Evolutionary conservation across 176 grass and related monocot species (phyloP), one percentile per base, ranked within the genome.

Genomic region (Tillandsia leiboldiana): DNA sequence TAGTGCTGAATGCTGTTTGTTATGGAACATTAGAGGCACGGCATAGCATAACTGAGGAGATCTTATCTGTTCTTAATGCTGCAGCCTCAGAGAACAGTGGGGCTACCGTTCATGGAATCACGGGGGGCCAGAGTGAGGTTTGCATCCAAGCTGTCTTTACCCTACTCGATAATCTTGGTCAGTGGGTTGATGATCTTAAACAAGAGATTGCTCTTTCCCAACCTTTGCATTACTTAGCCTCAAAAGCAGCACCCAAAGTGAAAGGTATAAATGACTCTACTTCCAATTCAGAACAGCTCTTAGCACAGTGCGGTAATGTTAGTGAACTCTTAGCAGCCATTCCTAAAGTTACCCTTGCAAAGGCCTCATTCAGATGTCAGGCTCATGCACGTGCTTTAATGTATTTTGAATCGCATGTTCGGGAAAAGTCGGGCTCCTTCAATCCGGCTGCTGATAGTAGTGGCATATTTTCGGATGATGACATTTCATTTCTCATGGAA

Each of bases 171-270:
- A 92, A 97, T 79, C 88, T 97, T 53, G 93, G 86, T 51, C 89
- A 97, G 67, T 92, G 93, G 93, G 93, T 97, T 75, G 93, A 92
- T 83, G 93, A 97, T 77, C 77, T 97, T 59, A 97, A 85, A 75
- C 93, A 96, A 71, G 77, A 92, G 73, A 92, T 89, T 81, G 83
- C 86, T 78, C 80, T 97, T 48, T 90, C 86, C 64, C 93, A 92
- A 66, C 78, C 79, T 81, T 71, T 49, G 73, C 66, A 79, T 23
- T 26, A 64, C 50, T 66, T 66, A 57, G 75, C 69, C 74, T 70
- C 81, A 71, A 91, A 52, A 53, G 72, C 80, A 82, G 72, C 63
- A 54, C 75, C 73, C 58, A 85, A 84, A 79, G 0, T 76, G 26
- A 97, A 92, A 83, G 77, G 68, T 63, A 77, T 79, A 73, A 72